Conservation (phyloP, 495 filamentous ascomycete species). For the Aspergillus steynii region DNA sequence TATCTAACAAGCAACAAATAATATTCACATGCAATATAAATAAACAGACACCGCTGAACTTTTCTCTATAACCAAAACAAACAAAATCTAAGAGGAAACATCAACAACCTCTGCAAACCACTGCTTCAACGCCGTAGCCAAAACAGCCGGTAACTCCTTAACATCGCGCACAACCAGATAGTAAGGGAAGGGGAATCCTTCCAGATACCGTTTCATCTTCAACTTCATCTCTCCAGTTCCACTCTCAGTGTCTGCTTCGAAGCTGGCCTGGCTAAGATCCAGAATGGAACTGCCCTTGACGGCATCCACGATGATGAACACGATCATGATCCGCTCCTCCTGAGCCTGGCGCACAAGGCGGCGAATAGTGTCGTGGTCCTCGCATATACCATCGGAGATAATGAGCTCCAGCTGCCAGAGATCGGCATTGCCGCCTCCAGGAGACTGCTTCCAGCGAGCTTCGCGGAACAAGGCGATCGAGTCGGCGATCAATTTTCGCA, state of each 20-base stretch:
- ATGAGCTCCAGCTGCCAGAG: conserved; percentile 97
- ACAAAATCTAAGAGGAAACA: conserved; percentile 41
- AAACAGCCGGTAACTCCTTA: conserved; percentile 81
- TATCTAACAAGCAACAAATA: background rate
- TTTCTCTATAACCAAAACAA: conserved; percentile 16
- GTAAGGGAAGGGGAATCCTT: conserved; percentile 93
- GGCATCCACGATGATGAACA: conserved; percentile 94
- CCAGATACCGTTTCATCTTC: conserved; percentile 84
- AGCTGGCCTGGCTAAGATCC: conserved; percentile 77
- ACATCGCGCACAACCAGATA: conserved; percentile 93
- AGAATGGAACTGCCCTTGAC: conserved; percentile 68
- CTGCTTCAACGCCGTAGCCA: conserved; percentile 85
- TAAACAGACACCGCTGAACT: conserved; percentile 3
- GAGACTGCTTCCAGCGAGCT: conserved; percentile 60
- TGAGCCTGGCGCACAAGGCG: conserved; percentile 81
- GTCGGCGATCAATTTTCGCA: conserved; percentile 70
- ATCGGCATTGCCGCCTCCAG: conserved; percentile 61
- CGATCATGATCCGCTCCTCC: conserved; percentile 95
- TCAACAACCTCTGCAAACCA: conserved; percentile 95
- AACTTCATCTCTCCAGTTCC: conserved; percentile 62
- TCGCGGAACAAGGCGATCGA: conserved; percentile 80
- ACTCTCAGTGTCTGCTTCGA: conserved; percentile 58
- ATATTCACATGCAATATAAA: conserved; percentile 9
- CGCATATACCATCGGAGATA: conserved; percentile 89
- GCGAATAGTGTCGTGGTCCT: conserved; percentile 80